A percentile compares a stretch with the other conserved stretches of the same genome.
Conservation (phyloP, 352 stramenopile genomes). For the Phytophthora megakarya region DNA sequence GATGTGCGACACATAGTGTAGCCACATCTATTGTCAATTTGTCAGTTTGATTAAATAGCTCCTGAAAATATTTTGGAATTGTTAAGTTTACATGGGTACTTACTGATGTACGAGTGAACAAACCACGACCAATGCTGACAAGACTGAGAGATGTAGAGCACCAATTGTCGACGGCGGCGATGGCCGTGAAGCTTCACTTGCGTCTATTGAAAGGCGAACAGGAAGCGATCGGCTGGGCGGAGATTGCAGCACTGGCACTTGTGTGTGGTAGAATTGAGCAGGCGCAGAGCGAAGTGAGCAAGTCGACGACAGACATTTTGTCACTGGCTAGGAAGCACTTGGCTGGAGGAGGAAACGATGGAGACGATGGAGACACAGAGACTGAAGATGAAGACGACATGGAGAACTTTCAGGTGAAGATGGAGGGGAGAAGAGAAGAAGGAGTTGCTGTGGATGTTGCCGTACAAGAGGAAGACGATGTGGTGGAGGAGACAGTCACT, state of each 20-base stretch:
- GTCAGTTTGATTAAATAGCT: too few species aligned
- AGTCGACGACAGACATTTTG: slow-evolving; percentile 19
- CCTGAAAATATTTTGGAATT: too few species aligned
- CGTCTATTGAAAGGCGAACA: not conserved
- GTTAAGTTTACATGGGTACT: too few species aligned
- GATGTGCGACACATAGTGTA: not conserved
- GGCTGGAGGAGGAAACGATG: not conserved
- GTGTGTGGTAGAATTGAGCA: slow-evolving; percentile 18
- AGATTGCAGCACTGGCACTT: slow-evolving; percentile 7
- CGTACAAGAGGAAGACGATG: too few species aligned
- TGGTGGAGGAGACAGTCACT: not conserved
- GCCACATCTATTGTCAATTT: too few species aligned
- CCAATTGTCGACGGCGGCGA: slow-evolving; percentile 13
- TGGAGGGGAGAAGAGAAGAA: not conserved
- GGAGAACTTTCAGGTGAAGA: not conserved
- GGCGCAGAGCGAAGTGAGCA: slow-evolving; percentile 13
- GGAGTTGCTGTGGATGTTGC: too few species aligned
- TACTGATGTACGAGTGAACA: not conserved
- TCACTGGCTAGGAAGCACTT: slow-evolving; percentile 8
- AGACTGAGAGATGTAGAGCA: slow-evolving; percentile 22
- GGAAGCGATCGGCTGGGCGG: not conserved
- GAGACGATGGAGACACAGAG: not conserved
- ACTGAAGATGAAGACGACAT: not conserved
- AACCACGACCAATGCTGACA: slow-evolving; percentile 1
- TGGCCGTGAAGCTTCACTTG: slow-evolving; percentile 20